Base-by-base conservation (phyloP, 2,329 filamentous ascomycete genomes). In the Ilyonectria robusta region DNA sequence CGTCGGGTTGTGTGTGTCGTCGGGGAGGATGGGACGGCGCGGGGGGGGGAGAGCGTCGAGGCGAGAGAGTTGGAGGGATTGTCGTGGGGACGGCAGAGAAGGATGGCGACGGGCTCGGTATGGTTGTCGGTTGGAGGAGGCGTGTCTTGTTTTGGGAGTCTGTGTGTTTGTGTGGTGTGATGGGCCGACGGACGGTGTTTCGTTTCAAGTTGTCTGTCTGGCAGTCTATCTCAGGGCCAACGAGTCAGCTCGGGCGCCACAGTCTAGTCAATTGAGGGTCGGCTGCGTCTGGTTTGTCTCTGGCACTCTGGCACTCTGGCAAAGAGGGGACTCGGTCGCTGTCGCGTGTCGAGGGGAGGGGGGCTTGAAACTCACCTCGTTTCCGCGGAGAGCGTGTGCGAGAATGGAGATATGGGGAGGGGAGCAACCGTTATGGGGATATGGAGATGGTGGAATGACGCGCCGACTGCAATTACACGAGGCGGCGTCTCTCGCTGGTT, bases 141-240 rank as follows among this genome's bases (percentile, higher is more conserved):
- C 40, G 50, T 50, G 15, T 48, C 13, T 65, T 51, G 56, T 50
- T 60, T 59, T 33, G 55, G 46, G 55, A 44, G 57, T 26, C n/a
- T 33, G 9, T 23, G 44, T 46, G 33, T 62, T 56, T 47, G 62
- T 56, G 59, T 69, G 63, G 68, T 67, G 53, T 58, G 66, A 69
- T 59, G 58, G 62, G 51, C 51, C 40, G 58, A 62, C 56, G 56
- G 48, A 31, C 40, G 17, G 56, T 69, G 68, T 65, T 69, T 66
- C 62, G 62, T 65, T 68, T 68, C 66, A 64, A 63, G 60, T 62
- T 59, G 50, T n/a, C n/a, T n/a, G 40, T 42, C 40, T 42, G 8
- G 7, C 17, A 17, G 37, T 62, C 55, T 59, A 50, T 44, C 44
- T 13, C 51, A 64, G 56, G 54, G 62, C 48, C 53, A 65, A 46